Evolutionary conservation across 352 stramenopile species (phyloP).

Genomic region (Phytophthora multivora): DNA sequence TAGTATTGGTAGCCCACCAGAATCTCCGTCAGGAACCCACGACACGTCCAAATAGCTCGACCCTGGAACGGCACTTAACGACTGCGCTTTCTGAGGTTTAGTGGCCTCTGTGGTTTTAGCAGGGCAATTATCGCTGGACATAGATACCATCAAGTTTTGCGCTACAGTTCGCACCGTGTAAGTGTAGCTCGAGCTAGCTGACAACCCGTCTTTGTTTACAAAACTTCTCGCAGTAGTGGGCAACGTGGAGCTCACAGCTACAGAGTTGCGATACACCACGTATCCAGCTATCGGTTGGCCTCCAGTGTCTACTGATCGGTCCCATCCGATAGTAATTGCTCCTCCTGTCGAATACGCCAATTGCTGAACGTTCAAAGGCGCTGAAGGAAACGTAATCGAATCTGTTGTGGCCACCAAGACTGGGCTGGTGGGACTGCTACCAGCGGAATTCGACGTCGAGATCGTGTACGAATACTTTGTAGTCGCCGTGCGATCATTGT

Average conservation of each 20-base stretch:
- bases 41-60: slow-evolving; percentile 45
- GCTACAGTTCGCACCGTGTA: slow-evolving; percentile 55
- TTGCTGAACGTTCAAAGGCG: slow-evolving; percentile 48
- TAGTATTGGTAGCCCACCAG: slow-evolving; percentile 42
- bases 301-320: slow-evolving; percentile 55
- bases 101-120: slow-evolving; percentile 45
- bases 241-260: slow-evolving; percentile 28
- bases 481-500: slow-evolving; percentile 53
- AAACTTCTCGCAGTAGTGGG: slow-evolving; percentile 26
- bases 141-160: slow-evolving; percentile 40
- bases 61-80: slow-evolving; percentile 11
- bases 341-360: slow-evolving; percentile 52
- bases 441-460: slow-evolving; percentile 41
- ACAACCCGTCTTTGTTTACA: slow-evolving; percentile 41
- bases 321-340: slow-evolving; percentile 62
- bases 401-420: slow-evolving; percentile 41
- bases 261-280: slow-evolving; percentile 58
- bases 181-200: slow-evolving; percentile 45
- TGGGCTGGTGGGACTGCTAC: slow-evolving; percentile 41
- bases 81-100: slow-evolving; percentile 29
- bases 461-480: slow-evolving; percentile 60
- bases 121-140: slow-evolving; percentile 38
- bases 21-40: slow-evolving; percentile 50
- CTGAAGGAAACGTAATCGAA: slow-evolving; percentile 48
- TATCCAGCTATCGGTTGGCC: slow-evolving; percentile 52